Evolutionary conservation across 2,329 filamentous ascomycete species (phyloP).

Genomic region (Pseudogymnoascus sp.): DNA sequence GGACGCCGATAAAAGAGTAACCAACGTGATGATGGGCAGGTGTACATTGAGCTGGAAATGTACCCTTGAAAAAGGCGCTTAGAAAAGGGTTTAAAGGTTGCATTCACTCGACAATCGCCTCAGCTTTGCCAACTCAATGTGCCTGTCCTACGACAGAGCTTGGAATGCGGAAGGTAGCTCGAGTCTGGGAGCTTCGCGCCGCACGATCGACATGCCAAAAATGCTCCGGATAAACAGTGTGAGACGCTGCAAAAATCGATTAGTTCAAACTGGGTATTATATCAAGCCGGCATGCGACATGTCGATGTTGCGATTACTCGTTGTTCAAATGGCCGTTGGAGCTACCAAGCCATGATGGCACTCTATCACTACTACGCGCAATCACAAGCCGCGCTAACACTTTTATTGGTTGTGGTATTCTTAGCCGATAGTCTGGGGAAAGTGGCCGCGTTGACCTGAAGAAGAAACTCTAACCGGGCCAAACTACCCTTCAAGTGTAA

Average conservation of each 20-base stretch:
- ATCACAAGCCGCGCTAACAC: conserved; percentile 8
- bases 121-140: background rate
- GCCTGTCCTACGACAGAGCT: conserved; percentile 5
- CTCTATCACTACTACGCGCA: conserved; percentile 8
- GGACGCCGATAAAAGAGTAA: conserved; percentile 8
- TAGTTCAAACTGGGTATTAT: conserved; percentile 1
- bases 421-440: conserved; percentile 7
- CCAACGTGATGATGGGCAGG: conserved; percentile 79
- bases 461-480: background rate
- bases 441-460: conserved; percentile 1
- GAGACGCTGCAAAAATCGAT: background rate
- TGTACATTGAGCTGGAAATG: conserved; percentile 82
- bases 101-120: conserved; percentile 56
- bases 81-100: conserved; percentile 98
- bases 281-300: conserved; percentile 6
- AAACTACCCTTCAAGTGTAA: background rate
- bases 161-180: conserved; percentile 3
- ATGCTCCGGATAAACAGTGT: background rate
- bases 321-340: background rate
- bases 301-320: conserved; percentile 5
- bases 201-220: conserved; percentile 8
- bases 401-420: conserved; percentile 7
- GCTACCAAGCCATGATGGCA: conserved; percentile 5
- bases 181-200: conserved; percentile 5
- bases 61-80: conserved; percentile 96